Evolutionary conservation across 371 early-diverging fungal genomes (phyloP), one percentile per base, ranked within the genome.

Genomic region (Mucor indicus): DNA sequence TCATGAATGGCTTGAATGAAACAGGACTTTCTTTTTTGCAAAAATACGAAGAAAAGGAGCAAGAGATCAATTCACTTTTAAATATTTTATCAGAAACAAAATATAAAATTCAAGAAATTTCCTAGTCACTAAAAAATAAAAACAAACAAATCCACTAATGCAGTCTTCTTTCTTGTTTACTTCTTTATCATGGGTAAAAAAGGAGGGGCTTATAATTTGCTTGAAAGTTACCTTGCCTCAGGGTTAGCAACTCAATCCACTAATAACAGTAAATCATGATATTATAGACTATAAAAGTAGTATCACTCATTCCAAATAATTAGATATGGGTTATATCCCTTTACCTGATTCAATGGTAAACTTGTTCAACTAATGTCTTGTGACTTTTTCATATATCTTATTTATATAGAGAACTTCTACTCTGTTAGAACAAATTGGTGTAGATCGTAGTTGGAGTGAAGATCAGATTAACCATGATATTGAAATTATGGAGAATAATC

Each of bases 401-500:
- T 8, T 9, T 7, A n/a, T n/a, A n/a, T 35, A 83, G 83, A 71
- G 80, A 70, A 69, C 74, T 13, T 79, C 81, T 1, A 81, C 81
- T 1, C 38, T 84, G n/a, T 43, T 84, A 48, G 81, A 82, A 42
- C 82, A 77, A 47, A 78, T 84, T 29, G 81, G 82, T 32, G 48
- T 70, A 39, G 84, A 81, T 46, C 66, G 75, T 19, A 75, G 76
- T 13, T 84, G 84, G 84, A 69, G 72, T 10, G 57, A 71, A 31
- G 64, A 73, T n/a, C 79, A 84, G 57, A 67, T 84, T 12, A 66
- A 76, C 16, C 56, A 51, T 24, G 84, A 84, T 41, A 66, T 78
- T 33, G 55, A 59, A 16, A 59, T 78, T 23, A 47, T 84, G 45
- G 77, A 77, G 15, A 44, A 54, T 12, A 78, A 84, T 67, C 67